Evolutionary conservation across 306 rosid species (phyloP).

Genomic region (Boehmeria nivea): DNA sequence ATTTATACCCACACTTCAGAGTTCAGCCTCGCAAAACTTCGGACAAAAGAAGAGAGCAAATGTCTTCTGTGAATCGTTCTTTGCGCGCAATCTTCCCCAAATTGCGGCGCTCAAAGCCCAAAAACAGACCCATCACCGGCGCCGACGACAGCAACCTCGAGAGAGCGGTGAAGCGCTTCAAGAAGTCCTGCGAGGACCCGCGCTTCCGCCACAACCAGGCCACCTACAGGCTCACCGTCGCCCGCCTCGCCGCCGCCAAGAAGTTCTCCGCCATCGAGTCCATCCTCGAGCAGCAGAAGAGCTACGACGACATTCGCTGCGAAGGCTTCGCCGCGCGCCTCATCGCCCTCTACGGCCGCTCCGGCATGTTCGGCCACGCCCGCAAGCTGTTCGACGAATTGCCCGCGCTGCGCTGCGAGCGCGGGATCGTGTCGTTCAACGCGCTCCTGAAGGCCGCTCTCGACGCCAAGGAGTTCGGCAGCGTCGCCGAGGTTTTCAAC

Average conservation of each 20-base stretch:
- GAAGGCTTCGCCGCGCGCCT: conserved; percentile 49
- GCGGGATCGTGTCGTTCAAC: conserved; percentile 30
- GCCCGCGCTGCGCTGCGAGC: conserved; percentile 33
- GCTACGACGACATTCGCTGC: conserved; percentile 25
- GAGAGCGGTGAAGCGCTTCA: conserved; percentile 26
- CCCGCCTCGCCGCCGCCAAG: conserved; percentile 31
- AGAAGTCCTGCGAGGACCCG: conserved; percentile 13
- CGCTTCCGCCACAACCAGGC: conserved; percentile 15
- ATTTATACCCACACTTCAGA: too few relatives aligned
- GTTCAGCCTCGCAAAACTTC: too few relatives aligned
- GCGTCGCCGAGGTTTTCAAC: conserved; percentile 27
- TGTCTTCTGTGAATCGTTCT: conserved; percentile 9
- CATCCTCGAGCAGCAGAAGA: conserved; percentile 35
- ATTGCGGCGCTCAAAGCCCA: conserved; percentile 7
- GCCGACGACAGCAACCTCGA: conserved; percentile 12
- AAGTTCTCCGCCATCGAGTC: conserved; percentile 40
- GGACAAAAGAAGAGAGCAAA: conserved; percentile 10
- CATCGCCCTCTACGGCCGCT: conserved; percentile 33
- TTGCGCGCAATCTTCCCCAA: conserved; percentile 20
- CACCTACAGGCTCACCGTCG: conserved; percentile 18
- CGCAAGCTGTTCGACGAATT: conserved; percentile 44
- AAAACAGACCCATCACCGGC: conserved; percentile 1
- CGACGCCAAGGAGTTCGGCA: conserved; percentile 24
- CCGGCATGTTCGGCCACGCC: conserved; percentile 42
- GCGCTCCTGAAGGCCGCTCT: conserved; percentile 32